A percentile compares a stretch with the other conserved stretches of the same genome.
phyloP scores from a whole-genome alignment of 805 yeast species.

The Candida ficus region DNA sequence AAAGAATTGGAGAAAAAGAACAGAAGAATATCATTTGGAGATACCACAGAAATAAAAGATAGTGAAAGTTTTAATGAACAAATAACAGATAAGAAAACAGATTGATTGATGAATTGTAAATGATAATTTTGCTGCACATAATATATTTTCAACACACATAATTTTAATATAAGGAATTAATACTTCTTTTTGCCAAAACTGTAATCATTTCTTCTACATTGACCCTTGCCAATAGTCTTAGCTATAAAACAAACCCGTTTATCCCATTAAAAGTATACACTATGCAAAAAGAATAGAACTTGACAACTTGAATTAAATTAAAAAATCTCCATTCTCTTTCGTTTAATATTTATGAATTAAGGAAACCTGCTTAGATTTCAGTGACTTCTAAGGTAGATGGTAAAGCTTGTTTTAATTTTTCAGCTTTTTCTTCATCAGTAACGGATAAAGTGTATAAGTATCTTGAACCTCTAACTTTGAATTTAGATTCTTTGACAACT shows the following conservation, averaged over 20 bases:
- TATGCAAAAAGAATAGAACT: slow-evolving; percentile 2
- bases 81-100: background rate
- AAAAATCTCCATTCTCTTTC: background rate
- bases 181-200: too few relatives aligned
- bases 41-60: background rate
- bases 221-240: background rate
- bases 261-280: slow-evolving; percentile 17
- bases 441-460: slow-evolving; percentile 93
- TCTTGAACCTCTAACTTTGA: slow-evolving; percentile 97
- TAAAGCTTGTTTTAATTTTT: slow-evolving; percentile 94
- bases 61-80: background rate
- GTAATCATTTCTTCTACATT: background rate
- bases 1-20: slow-evolving; percentile 15
- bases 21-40: slow-evolving; percentile 8
- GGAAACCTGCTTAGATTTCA: slow-evolving; percentile 31
- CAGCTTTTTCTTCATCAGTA: slow-evolving; percentile 93
- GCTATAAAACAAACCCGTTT: slow-evolving; percentile 13
- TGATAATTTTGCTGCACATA: background rate
- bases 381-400: slow-evolving; percentile 87
- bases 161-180: too few relatives aligned
- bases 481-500: slow-evolving; percentile 90
- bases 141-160: too few relatives aligned
- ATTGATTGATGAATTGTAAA: background rate
- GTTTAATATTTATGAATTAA: background rate
- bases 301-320: background rate